A percentile compares a stretch with the other conserved stretches of the same genome.
phyloP scores from a whole-genome alignment of 2,329 filamentous ascomycete genomes.

The Pyricularia pennisetigena region DNA sequence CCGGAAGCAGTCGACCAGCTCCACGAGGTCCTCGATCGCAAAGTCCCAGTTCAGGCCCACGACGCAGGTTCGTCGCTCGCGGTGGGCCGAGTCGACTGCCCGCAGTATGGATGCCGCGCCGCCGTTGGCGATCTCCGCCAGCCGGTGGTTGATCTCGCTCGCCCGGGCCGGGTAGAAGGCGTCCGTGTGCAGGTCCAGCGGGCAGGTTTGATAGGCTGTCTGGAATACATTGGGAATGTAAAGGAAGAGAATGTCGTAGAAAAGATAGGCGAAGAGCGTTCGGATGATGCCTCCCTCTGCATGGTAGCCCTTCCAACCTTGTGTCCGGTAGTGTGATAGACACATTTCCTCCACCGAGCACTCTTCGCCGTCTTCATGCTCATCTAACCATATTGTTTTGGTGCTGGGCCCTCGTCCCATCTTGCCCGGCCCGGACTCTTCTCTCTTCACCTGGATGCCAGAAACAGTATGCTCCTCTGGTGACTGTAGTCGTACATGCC shows the following conservation, averaged over 20 bases:
- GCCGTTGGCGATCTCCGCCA: conserved; percentile 83
- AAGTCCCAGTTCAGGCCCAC: conserved; percentile 90
- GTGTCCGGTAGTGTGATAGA: conserved; percentile 68
- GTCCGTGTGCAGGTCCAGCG: conserved; percentile 86
- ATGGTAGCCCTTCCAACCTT: conserved; percentile 93
- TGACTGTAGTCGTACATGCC: conserved; percentile 68
- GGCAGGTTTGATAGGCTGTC: conserved; percentile 88
- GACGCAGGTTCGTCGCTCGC: conserved; percentile 68
- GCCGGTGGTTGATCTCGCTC: conserved; percentile 78
- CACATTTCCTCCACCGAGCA: conserved; percentile 94
- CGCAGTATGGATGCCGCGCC: conserved; percentile 57
- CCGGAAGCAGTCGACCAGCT: conserved; percentile 69
- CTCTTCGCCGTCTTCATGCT: conserved; percentile 53
- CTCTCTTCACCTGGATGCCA: conserved; percentile 66
- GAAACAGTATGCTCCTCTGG: conserved; percentile 66
- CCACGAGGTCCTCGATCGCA: conserved; percentile 64
- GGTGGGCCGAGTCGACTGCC: conserved; percentile 57
- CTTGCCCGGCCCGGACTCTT: conserved; percentile 22
- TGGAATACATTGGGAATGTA: conserved; percentile 97
- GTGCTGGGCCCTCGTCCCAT: conserved; percentile 38
- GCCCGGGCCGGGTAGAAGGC: conserved; percentile 80
- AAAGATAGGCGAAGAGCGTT: conserved; percentile 85
- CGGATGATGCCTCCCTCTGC: conserved; percentile 83
- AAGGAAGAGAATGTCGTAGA: conserved; percentile 86
- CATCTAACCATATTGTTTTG: conserved; percentile 85